A percentile compares a stretch with the other conserved stretches of the same genome.
Conservation (phyloP, 768 basidiomycete genomes). For the Termitomyces sp. region DNA sequence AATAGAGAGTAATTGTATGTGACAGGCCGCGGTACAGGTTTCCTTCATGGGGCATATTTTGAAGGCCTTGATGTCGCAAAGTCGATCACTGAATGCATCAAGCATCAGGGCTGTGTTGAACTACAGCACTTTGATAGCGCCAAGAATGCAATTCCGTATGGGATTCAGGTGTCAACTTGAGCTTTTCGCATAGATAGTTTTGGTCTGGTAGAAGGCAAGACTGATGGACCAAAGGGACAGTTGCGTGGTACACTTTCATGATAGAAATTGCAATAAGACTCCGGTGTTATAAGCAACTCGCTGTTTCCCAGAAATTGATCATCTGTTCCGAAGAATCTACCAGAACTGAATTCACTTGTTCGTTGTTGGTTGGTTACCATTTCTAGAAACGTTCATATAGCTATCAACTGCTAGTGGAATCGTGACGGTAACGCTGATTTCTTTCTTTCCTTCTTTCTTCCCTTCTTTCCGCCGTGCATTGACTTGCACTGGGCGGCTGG, state of each 20-base stretch:
- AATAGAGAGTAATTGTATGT: neutral
- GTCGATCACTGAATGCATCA: constrained; percentile 38
- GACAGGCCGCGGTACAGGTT: constrained; percentile 29
- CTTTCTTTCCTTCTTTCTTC: neutral
- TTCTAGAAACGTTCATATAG: neutral
- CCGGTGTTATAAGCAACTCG: neutral
- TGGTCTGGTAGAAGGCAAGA: neutral
- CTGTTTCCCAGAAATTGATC: neutral
- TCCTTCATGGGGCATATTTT: constrained; percentile 54
- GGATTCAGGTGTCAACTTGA: neutral
- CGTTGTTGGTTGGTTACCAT: neutral
- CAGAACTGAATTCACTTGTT: neutral
- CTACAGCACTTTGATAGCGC: constrained; percentile 20
- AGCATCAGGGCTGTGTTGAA: constrained; percentile 13
- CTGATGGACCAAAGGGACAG: neutral
- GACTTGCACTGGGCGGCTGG: constrained; percentile 12
- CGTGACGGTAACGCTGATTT: neutral
- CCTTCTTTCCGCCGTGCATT: constrained; percentile 10
- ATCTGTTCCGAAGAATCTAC: neutral
- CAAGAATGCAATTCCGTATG: constrained; percentile 23
- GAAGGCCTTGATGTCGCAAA: constrained; percentile 42
- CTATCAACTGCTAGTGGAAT: neutral
- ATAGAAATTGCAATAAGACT: neutral
- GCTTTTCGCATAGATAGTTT: neutral
- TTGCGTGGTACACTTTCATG: neutral